These are phyloP conservation scores for Phytopythium boreale DNA, from an alignment of 352 stramenopile species.

Conservation along the genomic window DNA sequence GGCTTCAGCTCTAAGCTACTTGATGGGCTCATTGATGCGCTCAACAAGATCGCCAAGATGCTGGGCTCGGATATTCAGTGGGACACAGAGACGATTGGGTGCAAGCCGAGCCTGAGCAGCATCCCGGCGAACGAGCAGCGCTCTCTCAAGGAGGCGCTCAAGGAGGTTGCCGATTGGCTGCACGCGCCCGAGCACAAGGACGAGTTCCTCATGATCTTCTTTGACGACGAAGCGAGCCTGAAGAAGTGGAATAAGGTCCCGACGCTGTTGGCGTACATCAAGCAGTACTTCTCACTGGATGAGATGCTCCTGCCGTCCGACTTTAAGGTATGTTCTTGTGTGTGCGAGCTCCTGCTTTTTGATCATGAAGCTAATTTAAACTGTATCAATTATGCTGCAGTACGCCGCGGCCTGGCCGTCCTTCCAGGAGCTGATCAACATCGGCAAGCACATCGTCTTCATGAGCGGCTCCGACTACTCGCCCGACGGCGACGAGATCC, in stretches of 20 bases:
- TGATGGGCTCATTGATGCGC: conserved; percentile 53
- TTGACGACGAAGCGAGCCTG: conserved; percentile 73
- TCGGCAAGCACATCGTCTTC: conserved; percentile 73
- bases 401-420: conserved; percentile 50
- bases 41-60: conserved; percentile 60
- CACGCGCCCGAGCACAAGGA: conserved; percentile 45
- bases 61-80: conserved; percentile 59
- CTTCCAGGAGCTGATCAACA: conserved; percentile 55
- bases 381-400: conserved; percentile 18
- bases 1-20: conserved; percentile 58
- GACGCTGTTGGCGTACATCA: conserved; percentile 63
- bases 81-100: conserved; percentile 68
- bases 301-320: conserved; percentile 71
- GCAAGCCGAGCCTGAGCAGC: conserved; percentile 65
- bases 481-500: conserved; percentile 46
- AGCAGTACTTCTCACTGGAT: conserved; percentile 46
- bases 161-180: conserved; percentile 57
- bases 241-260: conserved; percentile 80
- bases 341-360: conserved; percentile 1
- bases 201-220: conserved; percentile 84
- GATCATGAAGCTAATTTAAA: not conserved
- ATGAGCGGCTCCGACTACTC: conserved; percentile 78
- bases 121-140: conserved; percentile 61
- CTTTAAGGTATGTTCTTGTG: conserved; percentile 31
- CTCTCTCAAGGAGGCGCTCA: conserved; percentile 35